Percentiles rank a stretch among this genome's conserved stretches.
phyloP scores from a whole-genome alignment of 2,329 filamentous ascomycete genomes.

The Cladosporium sp. region DNA sequence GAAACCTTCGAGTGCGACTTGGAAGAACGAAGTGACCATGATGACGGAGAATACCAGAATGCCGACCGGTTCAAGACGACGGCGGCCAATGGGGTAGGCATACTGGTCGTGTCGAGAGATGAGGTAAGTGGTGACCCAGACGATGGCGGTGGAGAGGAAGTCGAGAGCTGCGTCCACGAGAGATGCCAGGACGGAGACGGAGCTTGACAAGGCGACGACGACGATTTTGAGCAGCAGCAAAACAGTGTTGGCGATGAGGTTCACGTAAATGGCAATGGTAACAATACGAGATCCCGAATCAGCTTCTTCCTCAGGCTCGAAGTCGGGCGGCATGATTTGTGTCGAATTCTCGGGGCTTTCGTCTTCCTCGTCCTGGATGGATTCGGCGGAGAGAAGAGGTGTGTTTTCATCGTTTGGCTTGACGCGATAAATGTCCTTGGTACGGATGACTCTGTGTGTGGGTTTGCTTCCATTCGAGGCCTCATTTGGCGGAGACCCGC shows the following conservation, averaged over 20 bases:
- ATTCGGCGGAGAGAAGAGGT: constrained; percentile 58
- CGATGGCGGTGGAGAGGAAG: constrained; percentile 78
- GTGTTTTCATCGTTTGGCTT: constrained; percentile 62
- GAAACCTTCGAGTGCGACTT: constrained; percentile 72
- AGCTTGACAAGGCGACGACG: constrained; percentile 75
- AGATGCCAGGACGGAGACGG: constrained; percentile 76
- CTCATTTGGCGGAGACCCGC: constrained; percentile 27
- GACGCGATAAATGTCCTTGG: constrained; percentile 80
- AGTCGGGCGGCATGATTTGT: constrained; percentile 65
- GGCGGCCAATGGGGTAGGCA: constrained; percentile 74
- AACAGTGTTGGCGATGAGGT: constrained; percentile 74
- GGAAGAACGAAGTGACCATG: constrained; percentile 82
- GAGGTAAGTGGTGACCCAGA: constrained; percentile 74
- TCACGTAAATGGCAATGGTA: constrained; percentile 83
- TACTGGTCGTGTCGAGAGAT: constrained; percentile 74
- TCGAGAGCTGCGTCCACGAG: constrained; percentile 78
- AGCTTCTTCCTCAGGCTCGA: constrained; percentile 68
- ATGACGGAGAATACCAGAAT: constrained; percentile 81
- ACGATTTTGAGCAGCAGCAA: constrained; percentile 74
- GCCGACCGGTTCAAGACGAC: constrained; percentile 74
- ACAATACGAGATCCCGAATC: constrained; percentile 76
- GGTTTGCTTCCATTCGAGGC: constrained; percentile 14
- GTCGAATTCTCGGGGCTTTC: constrained; percentile 32
- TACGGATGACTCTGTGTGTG: constrained; percentile 65
- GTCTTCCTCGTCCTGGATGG: constrained; percentile 45